Base-by-base conservation (phyloP, 202 grass and related monocot genomes). In the Musa balbisiana region DNA sequence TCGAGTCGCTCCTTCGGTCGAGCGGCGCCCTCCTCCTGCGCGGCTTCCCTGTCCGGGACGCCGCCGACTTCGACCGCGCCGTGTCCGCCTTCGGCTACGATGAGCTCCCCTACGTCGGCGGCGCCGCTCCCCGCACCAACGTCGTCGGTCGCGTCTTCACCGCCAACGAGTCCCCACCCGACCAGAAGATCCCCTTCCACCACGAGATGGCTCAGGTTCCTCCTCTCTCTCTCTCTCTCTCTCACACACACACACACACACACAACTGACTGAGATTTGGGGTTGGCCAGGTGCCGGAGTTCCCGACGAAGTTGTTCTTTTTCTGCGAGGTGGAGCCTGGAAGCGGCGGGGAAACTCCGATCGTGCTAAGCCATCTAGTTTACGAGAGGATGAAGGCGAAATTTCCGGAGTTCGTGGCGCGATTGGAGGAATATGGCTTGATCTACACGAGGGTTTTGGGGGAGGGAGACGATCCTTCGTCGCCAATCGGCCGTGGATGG, bases 121-220 rank as follows among this genome's bases (percentile, higher is more conserved):
- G 94, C 33, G 94, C 91, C 6, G 94, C 94, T 11, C 94, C 91
- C 9, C 87, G 94, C 75, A 89, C 81, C 77, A 98, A 90, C 81
- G 90, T 98, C 16, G 85, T 93, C 1, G 94, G 94, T 0, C 80
- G 94, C 2, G 91, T 98, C 56, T 98, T 98, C 83, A 94, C 94
- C 15, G 91, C 94, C 67, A 93, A 98, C 72, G 94, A 98, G 73
- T 98, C 94, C 53, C 94, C 94, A 62, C 91, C 94, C 26, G 91
- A 98, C 63, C 91, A 93, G 85, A 87, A 89, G 80, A 98, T 98
- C 74, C 94, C 91, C 80, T 98, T 98, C 80, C 94, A 98, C 67
- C 94, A 98, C 19, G 94, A 98, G 77, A 98, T 98, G 94, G 94
- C 94, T 12, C 94, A 98, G 93, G 93, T 97, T 53, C 43, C 10